These are phyloP conservation scores for Fusarium neocosmosporiellum DNA, from an alignment of 2,329 filamentous ascomycete genomes.

Conservation along the genomic window DNA sequence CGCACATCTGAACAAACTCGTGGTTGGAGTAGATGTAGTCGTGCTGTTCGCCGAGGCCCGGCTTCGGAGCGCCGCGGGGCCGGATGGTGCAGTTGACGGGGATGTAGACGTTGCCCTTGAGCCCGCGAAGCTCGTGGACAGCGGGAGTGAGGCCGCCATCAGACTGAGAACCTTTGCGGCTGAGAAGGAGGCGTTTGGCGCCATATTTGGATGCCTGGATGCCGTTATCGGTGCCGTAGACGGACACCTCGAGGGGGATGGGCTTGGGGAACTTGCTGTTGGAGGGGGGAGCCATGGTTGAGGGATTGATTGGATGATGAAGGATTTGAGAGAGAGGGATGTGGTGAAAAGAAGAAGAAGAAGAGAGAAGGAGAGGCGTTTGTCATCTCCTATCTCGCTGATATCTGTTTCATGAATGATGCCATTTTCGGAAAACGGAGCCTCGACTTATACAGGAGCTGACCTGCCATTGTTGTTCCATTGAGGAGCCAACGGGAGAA, in stretches of 20 bases:
- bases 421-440: slow-evolving; percentile 10
- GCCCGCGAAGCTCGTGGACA: slow-evolving; percentile 50
- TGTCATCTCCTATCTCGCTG: not conserved
- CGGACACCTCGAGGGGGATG: slow-evolving; percentile 62
- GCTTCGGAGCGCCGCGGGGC: slow-evolving; percentile 49
- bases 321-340: not conserved
- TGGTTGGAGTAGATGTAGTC: slow-evolving; percentile 63
- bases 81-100: slow-evolving; percentile 68
- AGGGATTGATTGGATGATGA: not conserved
- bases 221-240: slow-evolving; percentile 60
- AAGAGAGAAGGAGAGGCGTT: not conserved
- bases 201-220: slow-evolving; percentile 54
- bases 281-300: slow-evolving; percentile 13
- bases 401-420: slow-evolving; percentile 3
- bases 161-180: slow-evolving; percentile 61
- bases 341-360: not conserved
- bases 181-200: slow-evolving; percentile 65
- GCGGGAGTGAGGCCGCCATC: slow-evolving; percentile 64
- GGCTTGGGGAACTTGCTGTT: slow-evolving; percentile 4
- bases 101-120: slow-evolving; percentile 45
- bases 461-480: slow-evolving; percentile 7
- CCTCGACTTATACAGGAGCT: slow-evolving; percentile 3
- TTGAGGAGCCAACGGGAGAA: not conserved
- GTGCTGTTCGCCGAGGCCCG: slow-evolving; percentile 18
- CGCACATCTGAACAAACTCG: slow-evolving; percentile 59